phyloP scores from a whole-genome alignment of 2,329 filamentous ascomycete species.

The Lachnellula hyalina region DNA sequence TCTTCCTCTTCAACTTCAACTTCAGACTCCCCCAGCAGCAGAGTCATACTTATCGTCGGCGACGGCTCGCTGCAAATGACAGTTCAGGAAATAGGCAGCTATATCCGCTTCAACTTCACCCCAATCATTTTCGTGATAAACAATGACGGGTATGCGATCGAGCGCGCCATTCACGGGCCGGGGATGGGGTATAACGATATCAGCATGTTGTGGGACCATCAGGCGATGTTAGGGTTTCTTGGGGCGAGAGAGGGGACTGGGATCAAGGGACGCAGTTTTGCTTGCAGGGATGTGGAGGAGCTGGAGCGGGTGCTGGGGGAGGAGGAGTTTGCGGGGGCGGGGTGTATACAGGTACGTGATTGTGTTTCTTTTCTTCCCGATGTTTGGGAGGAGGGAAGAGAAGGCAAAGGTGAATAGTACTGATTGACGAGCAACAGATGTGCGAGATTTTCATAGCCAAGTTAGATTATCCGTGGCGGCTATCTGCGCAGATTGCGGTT shows the following conservation, averaged over 20 bases:
- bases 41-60: constrained; percentile 54
- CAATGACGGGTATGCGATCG: constrained; percentile 55
- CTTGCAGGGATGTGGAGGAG: constrained; percentile 41
- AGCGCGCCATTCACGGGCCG: constrained; percentile 51
- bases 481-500: constrained; percentile 4
- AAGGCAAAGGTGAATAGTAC: not conserved
- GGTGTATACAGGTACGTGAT: constrained; percentile 14
- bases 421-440: not conserved
- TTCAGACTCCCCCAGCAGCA: constrained; percentile 20
- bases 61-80: constrained; percentile 64
- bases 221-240: constrained; percentile 44
- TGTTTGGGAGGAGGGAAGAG: not conserved
- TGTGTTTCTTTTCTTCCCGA: too few species aligned
- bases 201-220: constrained; percentile 46
- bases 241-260: constrained; percentile 39
- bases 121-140: constrained; percentile 50
- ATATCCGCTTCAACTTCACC: constrained; percentile 49
- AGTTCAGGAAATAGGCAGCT: constrained; percentile 59
- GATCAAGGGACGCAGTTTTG: constrained; percentile 26
- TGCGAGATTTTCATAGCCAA: constrained; percentile 15
- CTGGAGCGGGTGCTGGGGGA: constrained; percentile 36
- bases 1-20: not conserved
- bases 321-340: constrained; percentile 27
- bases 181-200: constrained; percentile 50
- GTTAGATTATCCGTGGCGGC: constrained; percentile 15